Percentiles rank a stretch among this genome's conserved stretches.
Conservation (phyloP, 805 yeast species). For the Helenozyma baotianmanensis region DNA sequence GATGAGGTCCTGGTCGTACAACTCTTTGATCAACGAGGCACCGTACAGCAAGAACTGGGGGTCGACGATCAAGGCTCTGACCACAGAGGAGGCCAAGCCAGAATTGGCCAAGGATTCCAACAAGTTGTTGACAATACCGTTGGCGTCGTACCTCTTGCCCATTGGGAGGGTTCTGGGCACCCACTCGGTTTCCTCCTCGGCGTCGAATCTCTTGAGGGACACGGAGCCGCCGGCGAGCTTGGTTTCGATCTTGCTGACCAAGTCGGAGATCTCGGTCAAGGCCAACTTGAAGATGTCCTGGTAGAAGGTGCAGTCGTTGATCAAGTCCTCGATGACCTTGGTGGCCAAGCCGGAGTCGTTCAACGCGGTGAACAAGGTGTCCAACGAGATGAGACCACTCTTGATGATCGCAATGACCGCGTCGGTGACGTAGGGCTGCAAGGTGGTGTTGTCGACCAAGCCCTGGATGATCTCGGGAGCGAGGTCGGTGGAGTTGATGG, state of each 20-base stretch:
- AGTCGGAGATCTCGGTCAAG: conserved; percentile 24
- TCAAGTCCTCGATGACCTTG: conserved; percentile 30
- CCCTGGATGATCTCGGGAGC: conserved; percentile 33
- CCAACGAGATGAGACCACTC: conserved; percentile 28
- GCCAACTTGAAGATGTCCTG: conserved; percentile 36
- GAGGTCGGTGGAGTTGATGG: conserved; percentile 31
- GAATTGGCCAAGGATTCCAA: conserved; percentile 42
- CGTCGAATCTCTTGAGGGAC: conserved; percentile 20
- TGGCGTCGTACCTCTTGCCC: conserved; percentile 13
- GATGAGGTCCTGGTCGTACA: conserved; percentile 28
- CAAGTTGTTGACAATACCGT: conserved; percentile 26
- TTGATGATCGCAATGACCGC: conserved; percentile 27
- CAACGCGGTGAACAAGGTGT: conserved; percentile 36
- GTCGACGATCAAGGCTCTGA: conserved; percentile 33
- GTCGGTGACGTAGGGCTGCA: conserved; percentile 25
- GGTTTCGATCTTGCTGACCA: conserved; percentile 23
- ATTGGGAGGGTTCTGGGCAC: background rate
- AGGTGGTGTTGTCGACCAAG: conserved; percentile 27
- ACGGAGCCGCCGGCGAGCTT: conserved; percentile 19
- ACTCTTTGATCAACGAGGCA: conserved; percentile 30
- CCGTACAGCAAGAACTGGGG: conserved; percentile 34
- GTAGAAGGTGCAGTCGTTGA: conserved; percentile 36
- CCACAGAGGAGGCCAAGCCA: conserved; percentile 38
- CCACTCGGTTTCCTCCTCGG: conserved; percentile 4
- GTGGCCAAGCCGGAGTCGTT: conserved; percentile 40